Percentiles rank a stretch among this genome's conserved stretches.
These are phyloP conservation scores for Trypanosoma scelopori DNA, from an alignment of 208 protist genomes.

Conservation along the genomic window DNA sequence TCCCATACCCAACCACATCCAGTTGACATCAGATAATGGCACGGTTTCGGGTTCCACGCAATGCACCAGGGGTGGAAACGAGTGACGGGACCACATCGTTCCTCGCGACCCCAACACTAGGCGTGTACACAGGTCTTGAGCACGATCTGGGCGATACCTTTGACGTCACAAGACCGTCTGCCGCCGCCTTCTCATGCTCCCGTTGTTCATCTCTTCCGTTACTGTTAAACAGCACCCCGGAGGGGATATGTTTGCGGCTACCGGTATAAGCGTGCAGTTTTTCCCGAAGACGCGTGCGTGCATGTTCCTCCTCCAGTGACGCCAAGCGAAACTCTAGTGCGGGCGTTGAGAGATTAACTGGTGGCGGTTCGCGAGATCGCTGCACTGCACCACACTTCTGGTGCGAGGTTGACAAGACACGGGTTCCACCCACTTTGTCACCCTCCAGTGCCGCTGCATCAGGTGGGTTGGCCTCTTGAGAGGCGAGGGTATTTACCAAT, in stretches of 20 bases:
- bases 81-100: not conserved
- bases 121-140: not conserved
- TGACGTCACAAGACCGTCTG: not conserved
- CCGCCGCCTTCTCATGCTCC: not conserved
- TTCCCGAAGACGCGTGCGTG: conserved; percentile 4
- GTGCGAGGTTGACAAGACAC: not conserved
- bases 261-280: conserved; percentile 6
- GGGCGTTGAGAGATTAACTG: not conserved
- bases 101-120: not conserved
- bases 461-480: not conserved
- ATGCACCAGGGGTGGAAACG: not conserved
- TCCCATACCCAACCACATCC: too few species aligned
- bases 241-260: not conserved
- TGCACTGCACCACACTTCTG: not conserved
- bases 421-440: not conserved
- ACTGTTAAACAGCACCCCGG: not conserved
- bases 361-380: not conserved
- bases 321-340: conserved; percentile 9
- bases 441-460: not conserved
- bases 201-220: not conserved
- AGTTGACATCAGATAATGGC: conserved; percentile 11
- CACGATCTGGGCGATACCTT: not conserved
- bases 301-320: conserved; percentile 17
- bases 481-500: conserved; percentile 7
- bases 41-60: conserved; percentile 3